Conservation (phyloP, 164 flowering plant genomes). For the Chloranthus sessilifolius region DNA sequence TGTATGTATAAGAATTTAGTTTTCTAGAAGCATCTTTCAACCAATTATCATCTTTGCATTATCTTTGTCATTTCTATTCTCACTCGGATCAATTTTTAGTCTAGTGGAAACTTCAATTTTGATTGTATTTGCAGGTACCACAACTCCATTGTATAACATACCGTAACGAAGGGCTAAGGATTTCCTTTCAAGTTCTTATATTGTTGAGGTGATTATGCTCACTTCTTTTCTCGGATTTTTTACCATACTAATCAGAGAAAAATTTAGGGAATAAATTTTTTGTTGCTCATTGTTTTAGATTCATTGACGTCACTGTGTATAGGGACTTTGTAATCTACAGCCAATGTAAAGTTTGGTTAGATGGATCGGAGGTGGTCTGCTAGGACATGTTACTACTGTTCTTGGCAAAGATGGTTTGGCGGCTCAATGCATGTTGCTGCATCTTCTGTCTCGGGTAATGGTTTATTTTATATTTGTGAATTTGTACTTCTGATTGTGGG, state of each 20-base stretch:
- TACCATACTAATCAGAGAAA: not conserved
- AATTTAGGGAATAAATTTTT: not conserved
- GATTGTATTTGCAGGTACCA: constrained; percentile 54
- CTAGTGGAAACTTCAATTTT: not conserved
- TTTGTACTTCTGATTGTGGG: too few species aligned
- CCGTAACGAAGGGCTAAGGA: constrained; percentile 48
- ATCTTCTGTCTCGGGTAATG: constrained; percentile 82
- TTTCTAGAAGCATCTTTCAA: not conserved
- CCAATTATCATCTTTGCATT: not conserved
- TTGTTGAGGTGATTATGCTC: constrained; percentile 42
- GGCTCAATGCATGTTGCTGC: constrained; percentile 81
- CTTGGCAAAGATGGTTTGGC: constrained; percentile 85
- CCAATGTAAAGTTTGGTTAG: constrained; percentile 39
- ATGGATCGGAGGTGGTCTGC: constrained; percentile 54
- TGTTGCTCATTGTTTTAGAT: not conserved
- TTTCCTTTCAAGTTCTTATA: constrained; percentile 33
- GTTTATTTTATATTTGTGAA: too few species aligned
- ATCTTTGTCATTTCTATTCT: not conserved
- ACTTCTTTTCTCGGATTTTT: not conserved
- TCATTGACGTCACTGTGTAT: not conserved
- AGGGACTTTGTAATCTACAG: constrained; percentile 29
- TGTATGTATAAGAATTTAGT: not conserved
- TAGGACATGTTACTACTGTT: constrained; percentile 60
- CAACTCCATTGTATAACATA: constrained; percentile 75
- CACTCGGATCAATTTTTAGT: too few species aligned